These are phyloP conservation scores for Handroanthus guayacan DNA, from an alignment of 257 asterid species.

Conservation along the genomic window DNA sequence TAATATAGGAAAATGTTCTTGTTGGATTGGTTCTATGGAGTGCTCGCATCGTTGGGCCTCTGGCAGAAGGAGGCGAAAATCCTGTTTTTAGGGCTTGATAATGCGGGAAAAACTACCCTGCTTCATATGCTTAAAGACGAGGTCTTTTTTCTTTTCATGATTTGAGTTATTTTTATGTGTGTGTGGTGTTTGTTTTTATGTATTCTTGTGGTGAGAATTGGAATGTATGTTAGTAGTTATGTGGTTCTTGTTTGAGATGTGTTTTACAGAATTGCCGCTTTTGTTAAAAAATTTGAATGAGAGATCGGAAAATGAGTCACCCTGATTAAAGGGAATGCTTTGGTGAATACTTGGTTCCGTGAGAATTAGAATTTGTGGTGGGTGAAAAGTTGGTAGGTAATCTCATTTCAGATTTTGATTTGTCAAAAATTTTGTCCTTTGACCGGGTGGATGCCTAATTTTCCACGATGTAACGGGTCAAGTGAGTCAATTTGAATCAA, in stretches of 20 bases:
- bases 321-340: not conserved
- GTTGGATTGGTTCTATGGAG: slow-evolving; percentile 94
- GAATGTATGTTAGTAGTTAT: slow-evolving; percentile 22
- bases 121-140: slow-evolving; percentile 96
- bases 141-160: slow-evolving; percentile 46
- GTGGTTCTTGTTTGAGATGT: slow-evolving; percentile 15
- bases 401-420: slow-evolving; percentile 12
- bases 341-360: not conserved
- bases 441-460: not conserved
- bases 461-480: not conserved
- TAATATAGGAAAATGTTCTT: slow-evolving; percentile 61
- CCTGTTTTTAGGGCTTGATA: slow-evolving; percentile 90
- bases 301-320: slow-evolving; percentile 23
- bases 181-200: not conserved
- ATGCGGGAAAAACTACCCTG: slow-evolving; percentile 95
- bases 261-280: not conserved
- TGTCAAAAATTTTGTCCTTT: not conserved
- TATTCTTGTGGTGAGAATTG: slow-evolving; percentile 14
- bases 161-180: slow-evolving; percentile 16
- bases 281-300: slow-evolving; percentile 19
- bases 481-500: not conserved
- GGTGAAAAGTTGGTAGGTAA: not conserved
- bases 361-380: not conserved
- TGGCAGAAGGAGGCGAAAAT: slow-evolving; percentile 99
- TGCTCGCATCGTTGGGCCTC: slow-evolving; percentile 86